Evolutionary conservation across 768 basidiomycete genomes (phyloP).

Genomic region (Trametes maxima): DNA sequence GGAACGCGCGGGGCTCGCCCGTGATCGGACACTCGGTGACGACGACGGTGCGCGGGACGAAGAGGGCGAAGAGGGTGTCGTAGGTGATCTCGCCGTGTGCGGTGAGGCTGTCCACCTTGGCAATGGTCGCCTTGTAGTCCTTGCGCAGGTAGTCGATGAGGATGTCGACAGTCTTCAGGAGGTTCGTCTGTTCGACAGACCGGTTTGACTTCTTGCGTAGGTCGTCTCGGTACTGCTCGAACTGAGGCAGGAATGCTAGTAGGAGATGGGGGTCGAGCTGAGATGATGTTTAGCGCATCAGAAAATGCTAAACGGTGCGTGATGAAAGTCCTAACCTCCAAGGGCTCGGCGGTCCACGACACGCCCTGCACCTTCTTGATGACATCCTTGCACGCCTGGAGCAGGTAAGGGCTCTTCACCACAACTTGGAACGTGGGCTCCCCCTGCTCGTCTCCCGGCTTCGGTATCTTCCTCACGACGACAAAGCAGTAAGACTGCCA

Average conservation of each 20-base stretch:
- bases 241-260: conserved; percentile 51
- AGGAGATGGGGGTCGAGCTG: conserved; percentile 59
- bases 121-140: conserved; percentile 52
- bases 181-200: conserved; percentile 44
- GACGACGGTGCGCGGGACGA: conserved; percentile 54
- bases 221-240: conserved; percentile 46
- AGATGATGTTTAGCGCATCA: neutral
- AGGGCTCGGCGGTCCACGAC: conserved; percentile 60
- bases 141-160: conserved; percentile 50
- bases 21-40: conserved; percentile 54
- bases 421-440: conserved; percentile 54
- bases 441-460: conserved; percentile 28
- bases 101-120: conserved; percentile 48
- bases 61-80: conserved; percentile 55
- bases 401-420: conserved; percentile 60
- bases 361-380: conserved; percentile 57
- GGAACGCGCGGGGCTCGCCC: conserved; percentile 52
- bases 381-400: conserved; percentile 60
- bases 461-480: conserved; percentile 53
- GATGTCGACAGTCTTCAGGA: conserved; percentile 49
- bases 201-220: conserved; percentile 40
- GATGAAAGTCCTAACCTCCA: conserved; percentile 42
- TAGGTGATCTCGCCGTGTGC: conserved; percentile 60
- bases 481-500: conserved; percentile 64
- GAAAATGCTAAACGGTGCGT: neutral